Evolutionary conservation across 2,329 filamentous ascomycete species (phyloP).

Genomic region (Rhynchosporium graminicola): DNA sequence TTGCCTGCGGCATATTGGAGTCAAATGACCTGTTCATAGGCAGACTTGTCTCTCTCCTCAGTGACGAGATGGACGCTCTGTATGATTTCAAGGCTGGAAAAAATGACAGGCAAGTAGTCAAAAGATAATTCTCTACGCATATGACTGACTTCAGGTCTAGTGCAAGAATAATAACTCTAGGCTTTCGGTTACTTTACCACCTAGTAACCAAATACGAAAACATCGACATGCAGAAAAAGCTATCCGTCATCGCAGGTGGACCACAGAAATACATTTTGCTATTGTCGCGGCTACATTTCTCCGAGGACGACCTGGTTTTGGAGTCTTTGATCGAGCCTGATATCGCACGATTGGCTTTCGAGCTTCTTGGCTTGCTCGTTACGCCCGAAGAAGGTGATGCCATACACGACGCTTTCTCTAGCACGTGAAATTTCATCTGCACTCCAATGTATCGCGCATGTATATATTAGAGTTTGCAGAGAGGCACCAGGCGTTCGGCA

Average conservation of each 20-base stretch:
- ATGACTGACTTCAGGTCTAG: conserved; percentile 31
- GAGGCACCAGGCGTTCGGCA: conserved; percentile 7
- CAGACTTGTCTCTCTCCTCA: conserved; percentile 71
- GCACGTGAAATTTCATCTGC: conserved; percentile 12
- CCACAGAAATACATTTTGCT: conserved; percentile 81
- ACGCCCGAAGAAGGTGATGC: conserved; percentile 77
- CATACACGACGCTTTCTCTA: conserved; percentile 38
- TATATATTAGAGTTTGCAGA: background rate
- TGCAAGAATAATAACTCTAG: conserved; percentile 55
- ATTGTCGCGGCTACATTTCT: conserved; percentile 82
- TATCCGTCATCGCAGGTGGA: conserved; percentile 68
- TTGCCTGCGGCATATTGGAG: conserved; percentile 67
- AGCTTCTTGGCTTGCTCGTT: conserved; percentile 76
- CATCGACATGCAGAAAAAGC: conserved; percentile 68
- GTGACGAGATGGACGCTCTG: conserved; percentile 67
- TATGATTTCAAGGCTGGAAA: conserved; percentile 49
- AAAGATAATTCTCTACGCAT: conserved; percentile 6
- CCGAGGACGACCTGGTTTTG: conserved; percentile 73
- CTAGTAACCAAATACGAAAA: conserved; percentile 61
- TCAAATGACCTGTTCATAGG: conserved; percentile 70
- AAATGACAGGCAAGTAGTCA: conserved; percentile 45
- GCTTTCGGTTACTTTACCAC: conserved; percentile 61
- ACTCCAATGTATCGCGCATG: background rate
- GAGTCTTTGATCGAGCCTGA: conserved; percentile 77
- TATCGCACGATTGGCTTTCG: conserved; percentile 77